Conservation (phyloP, 169 alveolate genomes). For the Haemoproteus tartakovskyi region DNA sequence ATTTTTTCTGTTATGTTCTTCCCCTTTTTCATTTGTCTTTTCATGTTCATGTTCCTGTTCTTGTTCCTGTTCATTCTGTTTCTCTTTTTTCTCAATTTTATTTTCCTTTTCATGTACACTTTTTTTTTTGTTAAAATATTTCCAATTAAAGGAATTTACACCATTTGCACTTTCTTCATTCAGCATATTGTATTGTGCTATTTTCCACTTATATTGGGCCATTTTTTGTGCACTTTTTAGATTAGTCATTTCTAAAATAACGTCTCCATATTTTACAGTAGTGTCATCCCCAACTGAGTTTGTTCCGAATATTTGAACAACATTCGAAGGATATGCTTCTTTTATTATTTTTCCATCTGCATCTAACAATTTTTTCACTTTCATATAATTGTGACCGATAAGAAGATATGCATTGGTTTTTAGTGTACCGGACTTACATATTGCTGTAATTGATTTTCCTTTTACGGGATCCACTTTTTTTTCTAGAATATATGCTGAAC, state of each 20-base stretch:
- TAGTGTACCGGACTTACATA: conserved; percentile 70
- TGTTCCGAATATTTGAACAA: conserved; percentile 66
- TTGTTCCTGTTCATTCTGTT: neutral
- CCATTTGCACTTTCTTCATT: neutral
- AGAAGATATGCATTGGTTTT: conserved; percentile 58
- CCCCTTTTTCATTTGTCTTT: neutral
- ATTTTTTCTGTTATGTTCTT: neutral
- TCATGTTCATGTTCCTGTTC: neutral
- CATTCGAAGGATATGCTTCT: conserved; percentile 74
- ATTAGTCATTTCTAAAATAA: conserved; percentile 75
- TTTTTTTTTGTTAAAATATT: neutral
- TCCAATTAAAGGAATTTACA: too few species aligned
- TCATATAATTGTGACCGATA: conserved; percentile 35
- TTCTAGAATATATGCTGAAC: conserved; percentile 76
- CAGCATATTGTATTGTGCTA: conserved; percentile 69
- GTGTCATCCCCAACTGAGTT: conserved; percentile 12
- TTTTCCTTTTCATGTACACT: neutral
- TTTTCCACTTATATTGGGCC: conserved; percentile 75
- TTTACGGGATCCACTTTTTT: conserved; percentile 67
- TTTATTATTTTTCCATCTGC: conserved; percentile 31
- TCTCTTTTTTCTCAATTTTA: neutral
- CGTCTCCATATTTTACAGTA: conserved; percentile 67
- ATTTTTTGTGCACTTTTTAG: conserved; percentile 65
- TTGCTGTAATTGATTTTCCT: conserved; percentile 70
- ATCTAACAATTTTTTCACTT: conserved; percentile 65